phyloP scores from a whole-genome alignment of 108 stramenopile genomes.

The Pseudonitzschia delicatissima region DNA sequence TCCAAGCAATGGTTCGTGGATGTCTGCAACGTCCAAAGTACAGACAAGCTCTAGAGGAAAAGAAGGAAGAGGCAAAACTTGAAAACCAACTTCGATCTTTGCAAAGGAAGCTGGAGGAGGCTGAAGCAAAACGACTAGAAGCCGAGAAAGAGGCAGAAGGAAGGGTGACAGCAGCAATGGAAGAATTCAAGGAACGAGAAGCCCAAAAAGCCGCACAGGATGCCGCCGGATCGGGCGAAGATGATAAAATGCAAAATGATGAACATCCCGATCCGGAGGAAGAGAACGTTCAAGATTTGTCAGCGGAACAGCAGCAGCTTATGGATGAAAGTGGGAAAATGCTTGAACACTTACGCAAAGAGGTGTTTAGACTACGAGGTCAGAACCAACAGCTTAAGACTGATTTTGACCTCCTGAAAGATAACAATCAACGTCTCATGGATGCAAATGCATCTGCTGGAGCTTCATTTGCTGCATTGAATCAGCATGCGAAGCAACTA shows the following conservation, averaged over 20 bases:
- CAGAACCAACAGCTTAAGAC: constrained; percentile 52
- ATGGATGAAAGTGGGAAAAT: constrained; percentile 78
- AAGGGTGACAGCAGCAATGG: constrained; percentile 33
- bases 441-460: constrained; percentile 75
- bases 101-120: constrained; percentile 66
- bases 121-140: constrained; percentile 49
- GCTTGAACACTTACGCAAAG: constrained; percentile 68
- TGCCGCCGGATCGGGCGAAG: constrained; percentile 20
- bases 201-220: constrained; percentile 16
- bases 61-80: constrained; percentile 62
- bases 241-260: constrained; percentile 7
- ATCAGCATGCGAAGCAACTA: constrained; percentile 68
- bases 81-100: constrained; percentile 63
- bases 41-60: constrained; percentile 39
- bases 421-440: constrained; percentile 66
- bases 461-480: constrained; percentile 64
- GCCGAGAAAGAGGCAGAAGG: constrained; percentile 55
- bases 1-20: constrained; percentile 67
- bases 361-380: constrained; percentile 55
- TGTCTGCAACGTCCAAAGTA: constrained; percentile 56
- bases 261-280: constrained; percentile 3
- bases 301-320: constrained; percentile 51
- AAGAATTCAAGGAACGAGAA: constrained; percentile 33
- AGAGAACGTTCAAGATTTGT: constrained; percentile 10
- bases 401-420: constrained; percentile 66